Base-by-base conservation (phyloP, 805 yeast species). In the Priceomyces fermenticarens region DNA sequence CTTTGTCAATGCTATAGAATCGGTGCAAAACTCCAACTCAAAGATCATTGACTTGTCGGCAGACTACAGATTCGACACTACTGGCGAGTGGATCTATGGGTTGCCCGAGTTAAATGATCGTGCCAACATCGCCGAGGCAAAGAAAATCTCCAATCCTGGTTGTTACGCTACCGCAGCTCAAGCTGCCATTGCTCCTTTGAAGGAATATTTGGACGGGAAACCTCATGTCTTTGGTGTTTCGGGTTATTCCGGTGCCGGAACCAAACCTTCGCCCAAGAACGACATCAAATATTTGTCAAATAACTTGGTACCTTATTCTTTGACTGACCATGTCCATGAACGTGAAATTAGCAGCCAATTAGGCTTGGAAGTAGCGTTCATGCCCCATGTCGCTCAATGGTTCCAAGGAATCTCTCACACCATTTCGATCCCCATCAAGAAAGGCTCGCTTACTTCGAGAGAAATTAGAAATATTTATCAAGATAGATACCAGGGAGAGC, bases 151-250 rank as follows among this genome's bases (percentile, higher is more conserved):
- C 4, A 93, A 93, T 68, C 99, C 99, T 2, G 99, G 99, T 36
- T 93, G 99, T 73, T 93, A 90, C 62, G 97, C 99, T n/a, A 93
- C 99, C 35, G 97, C 95, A 43, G 93, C 97, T 10, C 98, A 93
- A 72, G 35, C 40, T 47, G 90, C 96, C 10, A 83, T 93, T 59
- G 82, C 91, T 36, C 99, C 99, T 28, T 71, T 93, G 53, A 65
- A 76, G n/a, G 79, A 81, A 36, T 78, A 78, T 55, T 72, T 81
- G 31, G 66, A 70, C 10, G 93, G 93, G 28, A 71, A 75, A 23
- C 98, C 99, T 38, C 72, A 88, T 3, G 75, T 91, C 10, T 93
- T 93, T 60, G 99, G 99, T 58, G 93, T 93, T 27, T 88, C 97
- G 36, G 99, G 99, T 37, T 93, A 91, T 63, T 93, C 99, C 10